Conservation (phyloP, 306 rosid species). For the cucumber (Cucumis sativus) region Cucumber_9930_V3 NC_026659.2:19755501-19756000, state of each 20-base stretch:
- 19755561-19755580: conserved; percentile 91
- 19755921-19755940: not conserved
- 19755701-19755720: conserved; percentile 91
- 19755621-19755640: conserved; percentile 86
- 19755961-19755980: not conserved
- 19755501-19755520: conserved; percentile 84
- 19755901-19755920: not conserved
- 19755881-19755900: conserved; percentile 2
- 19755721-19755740: conserved; percentile 18
- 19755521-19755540: conserved; percentile 46
- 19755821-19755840: conserved; percentile 31
- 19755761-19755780: not conserved
- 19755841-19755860: conserved; percentile 50
- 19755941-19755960: not conserved
- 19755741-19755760: conserved; percentile 9
- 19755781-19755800: not conserved
- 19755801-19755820: conserved; percentile 2
- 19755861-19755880: conserved; percentile 46
- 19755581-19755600: conserved; percentile 80
- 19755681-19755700: conserved; percentile 80
- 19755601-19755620: conserved; percentile 80
- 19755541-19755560: conserved; percentile 84
- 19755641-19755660: conserved; percentile 82
- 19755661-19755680: conserved; percentile 63
- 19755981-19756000: not conserved